phyloP scores from a whole-genome alignment of 2,329 filamentous ascomycete genomes.

The Dactylonectria macrodidyma region DNA sequence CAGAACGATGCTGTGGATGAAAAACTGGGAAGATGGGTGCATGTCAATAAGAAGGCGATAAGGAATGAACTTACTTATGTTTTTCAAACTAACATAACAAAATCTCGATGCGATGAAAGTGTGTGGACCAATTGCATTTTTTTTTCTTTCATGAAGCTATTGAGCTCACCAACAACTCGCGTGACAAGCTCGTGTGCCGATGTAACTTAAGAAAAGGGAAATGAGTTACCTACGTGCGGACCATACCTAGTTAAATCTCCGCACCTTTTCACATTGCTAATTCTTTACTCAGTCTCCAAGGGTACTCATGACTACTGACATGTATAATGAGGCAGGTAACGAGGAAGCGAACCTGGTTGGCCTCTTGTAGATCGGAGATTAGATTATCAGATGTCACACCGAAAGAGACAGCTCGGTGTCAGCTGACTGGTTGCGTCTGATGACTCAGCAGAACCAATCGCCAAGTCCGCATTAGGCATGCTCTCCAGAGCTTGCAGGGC shows the following conservation, averaged over 20 bases:
- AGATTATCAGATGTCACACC: constrained; percentile 28
- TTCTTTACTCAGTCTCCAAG: not conserved
- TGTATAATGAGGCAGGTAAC: too few relatives aligned
- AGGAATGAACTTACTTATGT: not conserved
- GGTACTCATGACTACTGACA: not conserved
- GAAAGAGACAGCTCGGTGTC: not conserved
- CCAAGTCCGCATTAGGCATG: constrained; percentile 8
- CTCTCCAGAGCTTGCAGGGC: not conserved
- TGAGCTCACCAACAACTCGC: constrained; percentile 5
- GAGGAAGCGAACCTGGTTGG: not conserved
- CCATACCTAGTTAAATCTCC: not conserved
- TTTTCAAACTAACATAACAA: not conserved
- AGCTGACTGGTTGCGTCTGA: not conserved
- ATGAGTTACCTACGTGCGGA: constrained; percentile 2
- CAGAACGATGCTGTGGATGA: not conserved
- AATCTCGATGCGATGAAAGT: not conserved
- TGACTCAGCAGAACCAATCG: constrained; percentile 37
- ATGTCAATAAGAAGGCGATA: not conserved
- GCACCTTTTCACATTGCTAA: too few relatives aligned
- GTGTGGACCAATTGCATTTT: not conserved
- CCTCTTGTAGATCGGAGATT: constrained; percentile 28
- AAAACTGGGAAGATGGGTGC: not conserved
- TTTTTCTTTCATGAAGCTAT: not conserved
- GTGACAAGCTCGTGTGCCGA: constrained; percentile 36
- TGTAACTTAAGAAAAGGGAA: not conserved